These are phyloP conservation scores for Paraleonurus japonicus DNA, from an alignment of 257 asterid genomes.

Conservation along the genomic window DNA sequence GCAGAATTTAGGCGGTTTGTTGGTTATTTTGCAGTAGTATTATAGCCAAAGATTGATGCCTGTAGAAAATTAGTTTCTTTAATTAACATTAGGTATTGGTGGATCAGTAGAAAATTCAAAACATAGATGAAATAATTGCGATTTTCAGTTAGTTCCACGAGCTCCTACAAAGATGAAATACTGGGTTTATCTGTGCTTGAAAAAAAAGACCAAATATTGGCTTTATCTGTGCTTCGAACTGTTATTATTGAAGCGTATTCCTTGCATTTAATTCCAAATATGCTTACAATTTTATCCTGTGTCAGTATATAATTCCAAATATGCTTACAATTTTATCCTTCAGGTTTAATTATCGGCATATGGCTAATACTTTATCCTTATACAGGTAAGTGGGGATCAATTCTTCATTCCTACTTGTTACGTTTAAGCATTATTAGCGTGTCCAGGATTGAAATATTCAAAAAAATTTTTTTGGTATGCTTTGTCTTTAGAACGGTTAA, in stretches of 20 bases:
- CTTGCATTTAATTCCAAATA: slow-evolving; percentile 12
- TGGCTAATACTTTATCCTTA: slow-evolving; percentile 94
- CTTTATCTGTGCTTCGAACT: not conserved
- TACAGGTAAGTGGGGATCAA: slow-evolving; percentile 60
- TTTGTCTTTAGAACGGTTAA: slow-evolving; percentile 77
- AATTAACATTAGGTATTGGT: not conserved
- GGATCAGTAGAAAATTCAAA: not conserved
- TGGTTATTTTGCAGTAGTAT: not conserved
- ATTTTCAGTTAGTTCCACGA: not conserved
- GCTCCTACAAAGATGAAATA: not conserved
- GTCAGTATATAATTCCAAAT: slow-evolving; percentile 9
- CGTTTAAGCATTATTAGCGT: not conserved
- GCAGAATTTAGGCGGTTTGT: not conserved
- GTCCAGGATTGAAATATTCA: not conserved
- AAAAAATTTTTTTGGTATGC: not conserved
- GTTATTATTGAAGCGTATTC: slow-evolving; percentile 6
- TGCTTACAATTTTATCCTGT: not conserved
- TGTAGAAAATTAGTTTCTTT: not conserved
- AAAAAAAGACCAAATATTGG: not conserved
- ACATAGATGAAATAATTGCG: not conserved
- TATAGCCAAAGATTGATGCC: not conserved
- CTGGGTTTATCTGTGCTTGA: slow-evolving; percentile 8
- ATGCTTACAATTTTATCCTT: slow-evolving; percentile 7
- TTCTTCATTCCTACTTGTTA: not conserved
- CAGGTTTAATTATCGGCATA: slow-evolving; percentile 97